These are phyloP conservation scores for Nitzschia sp. DNA, from an alignment of 108 stramenopile genomes.

Conservation along the genomic window DNA sequence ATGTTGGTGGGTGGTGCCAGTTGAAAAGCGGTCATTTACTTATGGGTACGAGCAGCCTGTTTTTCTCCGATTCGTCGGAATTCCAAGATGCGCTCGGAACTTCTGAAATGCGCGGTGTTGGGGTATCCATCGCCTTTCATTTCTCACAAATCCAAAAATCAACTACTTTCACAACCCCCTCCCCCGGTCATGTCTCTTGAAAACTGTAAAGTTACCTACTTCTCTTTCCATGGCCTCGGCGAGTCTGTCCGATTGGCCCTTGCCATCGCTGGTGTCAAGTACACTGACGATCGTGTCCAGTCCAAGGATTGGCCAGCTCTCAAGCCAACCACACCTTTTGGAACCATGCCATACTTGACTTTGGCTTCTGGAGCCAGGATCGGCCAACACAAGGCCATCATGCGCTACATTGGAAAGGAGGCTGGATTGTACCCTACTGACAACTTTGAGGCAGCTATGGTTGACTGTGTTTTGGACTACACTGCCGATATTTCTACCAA, in stretches of 20 bases:
- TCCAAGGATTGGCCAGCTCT: constrained; percentile 24
- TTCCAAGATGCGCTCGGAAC: too few species aligned
- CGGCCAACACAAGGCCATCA: constrained; percentile 19
- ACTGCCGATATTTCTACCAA: constrained; percentile 15
- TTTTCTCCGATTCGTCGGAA: too few species aligned
- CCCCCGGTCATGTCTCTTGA: not conserved
- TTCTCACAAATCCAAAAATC: too few species aligned
- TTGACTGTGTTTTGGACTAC: constrained; percentile 24
- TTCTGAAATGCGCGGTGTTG: too few species aligned
- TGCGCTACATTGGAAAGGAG: constrained; percentile 20
- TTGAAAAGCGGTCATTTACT: too few species aligned
- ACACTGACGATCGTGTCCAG: constrained; percentile 22
- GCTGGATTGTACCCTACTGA: constrained; percentile 27
- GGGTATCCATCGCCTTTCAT: too few species aligned
- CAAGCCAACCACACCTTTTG: constrained; percentile 36
- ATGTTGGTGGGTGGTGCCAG: too few species aligned
- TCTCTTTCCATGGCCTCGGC: constrained; percentile 23
- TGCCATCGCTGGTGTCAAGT: constrained; percentile 23
- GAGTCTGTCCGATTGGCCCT: constrained; percentile 29
- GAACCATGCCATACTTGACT: constrained; percentile 26
- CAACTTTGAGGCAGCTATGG: constrained; percentile 14
- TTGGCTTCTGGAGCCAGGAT: constrained; percentile 21
- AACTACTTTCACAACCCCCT: too few species aligned
- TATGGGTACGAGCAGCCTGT: too few species aligned
- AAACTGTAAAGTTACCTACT: constrained; percentile 24